Conservation (phyloP, 129 eudicot species). For the Artemisia annua region DNA sequence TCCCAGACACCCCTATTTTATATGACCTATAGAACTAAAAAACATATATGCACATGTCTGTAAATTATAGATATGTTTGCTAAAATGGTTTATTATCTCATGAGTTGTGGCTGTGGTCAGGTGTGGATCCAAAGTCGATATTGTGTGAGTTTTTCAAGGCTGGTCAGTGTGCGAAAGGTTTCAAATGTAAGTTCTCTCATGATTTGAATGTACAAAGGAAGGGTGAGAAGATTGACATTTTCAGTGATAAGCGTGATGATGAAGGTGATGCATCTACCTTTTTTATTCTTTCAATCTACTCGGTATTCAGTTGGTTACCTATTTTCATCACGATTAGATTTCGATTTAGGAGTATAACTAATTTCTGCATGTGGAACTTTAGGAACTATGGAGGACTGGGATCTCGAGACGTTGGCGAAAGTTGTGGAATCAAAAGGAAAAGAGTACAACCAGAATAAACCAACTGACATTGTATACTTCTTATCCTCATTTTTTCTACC, state of each 20-base stretch:
- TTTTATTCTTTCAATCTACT: slow-evolving; percentile 5
- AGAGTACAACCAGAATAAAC: slow-evolving; percentile 86
- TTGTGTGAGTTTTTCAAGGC: slow-evolving; percentile 79
- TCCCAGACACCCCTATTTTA: not conserved
- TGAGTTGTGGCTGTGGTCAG: slow-evolving; percentile 35
- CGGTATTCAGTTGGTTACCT: not conserved
- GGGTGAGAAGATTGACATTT: slow-evolving; percentile 94
- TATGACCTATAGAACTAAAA: not conserved
- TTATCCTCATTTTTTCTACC: slow-evolving; percentile 17
- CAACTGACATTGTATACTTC: slow-evolving; percentile 70
- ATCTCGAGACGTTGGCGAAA: slow-evolving; percentile 75
- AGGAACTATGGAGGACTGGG: slow-evolving; percentile 92
- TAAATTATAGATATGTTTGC: slow-evolving; percentile 14
- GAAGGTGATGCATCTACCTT: slow-evolving; percentile 24
- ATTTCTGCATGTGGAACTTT: slow-evolving; percentile 24
- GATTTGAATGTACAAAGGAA: slow-evolving; percentile 85
- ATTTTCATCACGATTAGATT: not conserved
- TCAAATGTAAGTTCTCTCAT: slow-evolving; percentile 89
- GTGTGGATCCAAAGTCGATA: slow-evolving; percentile 91
- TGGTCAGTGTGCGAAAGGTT: slow-evolving; percentile 94
- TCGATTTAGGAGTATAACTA: not conserved
- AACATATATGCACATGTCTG: not conserved
- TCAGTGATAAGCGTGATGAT: slow-evolving; percentile 82
- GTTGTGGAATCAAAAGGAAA: slow-evolving; percentile 79
- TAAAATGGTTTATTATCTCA: not conserved